Evolutionary conservation across 1,284 basidiomycete genomes (phyloP).

Genomic region (Cryptococcus maquisensis): DNA sequence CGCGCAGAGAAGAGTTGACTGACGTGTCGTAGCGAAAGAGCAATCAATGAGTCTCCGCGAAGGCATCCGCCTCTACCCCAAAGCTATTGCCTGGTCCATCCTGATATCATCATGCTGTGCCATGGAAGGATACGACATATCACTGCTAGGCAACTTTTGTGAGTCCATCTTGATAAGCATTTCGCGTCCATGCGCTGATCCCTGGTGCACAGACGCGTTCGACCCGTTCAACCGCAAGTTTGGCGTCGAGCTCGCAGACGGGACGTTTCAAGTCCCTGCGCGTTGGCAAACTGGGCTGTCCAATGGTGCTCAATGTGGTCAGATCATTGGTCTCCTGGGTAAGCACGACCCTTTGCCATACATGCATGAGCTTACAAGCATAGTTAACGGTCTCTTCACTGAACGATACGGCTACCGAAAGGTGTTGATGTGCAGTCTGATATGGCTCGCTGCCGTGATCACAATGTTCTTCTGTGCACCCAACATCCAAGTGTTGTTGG

Average conservation of each 20-base stretch:
- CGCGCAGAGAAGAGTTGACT: neutral
- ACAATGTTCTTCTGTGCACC: constrained; percentile 41
- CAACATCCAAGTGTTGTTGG: constrained; percentile 29
- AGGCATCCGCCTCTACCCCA: constrained; percentile 49
- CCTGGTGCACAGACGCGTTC: constrained; percentile 32
- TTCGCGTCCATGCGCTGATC: neutral
- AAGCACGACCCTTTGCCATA: neutral
- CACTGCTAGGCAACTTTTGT: constrained; percentile 42
- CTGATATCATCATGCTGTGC: constrained; percentile 50
- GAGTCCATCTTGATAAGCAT: constrained; percentile 1
- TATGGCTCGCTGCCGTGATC: constrained; percentile 34
- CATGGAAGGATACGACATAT: constrained; percentile 52
- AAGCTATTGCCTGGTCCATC: constrained; percentile 50
- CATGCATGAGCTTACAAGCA: neutral
- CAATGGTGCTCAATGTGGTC: constrained; percentile 45
- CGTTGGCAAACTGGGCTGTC: constrained; percentile 52
- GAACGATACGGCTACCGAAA: constrained; percentile 48
- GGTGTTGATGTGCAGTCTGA: constrained; percentile 33
- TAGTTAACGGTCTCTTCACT: constrained; percentile 45
- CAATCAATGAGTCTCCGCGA: constrained; percentile 44
- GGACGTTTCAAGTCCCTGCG: constrained; percentile 50
- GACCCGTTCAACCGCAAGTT: constrained; percentile 43
- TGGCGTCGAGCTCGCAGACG: constrained; percentile 32
- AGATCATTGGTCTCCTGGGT: constrained; percentile 49
- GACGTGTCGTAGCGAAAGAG: constrained; percentile 38